A percentile compares a stretch with the other conserved stretches of the same genome.
These are phyloP conservation scores for Vitellaria paradoxa DNA, from an alignment of 179 eudicot genomes.

Conservation along the genomic window DNA sequence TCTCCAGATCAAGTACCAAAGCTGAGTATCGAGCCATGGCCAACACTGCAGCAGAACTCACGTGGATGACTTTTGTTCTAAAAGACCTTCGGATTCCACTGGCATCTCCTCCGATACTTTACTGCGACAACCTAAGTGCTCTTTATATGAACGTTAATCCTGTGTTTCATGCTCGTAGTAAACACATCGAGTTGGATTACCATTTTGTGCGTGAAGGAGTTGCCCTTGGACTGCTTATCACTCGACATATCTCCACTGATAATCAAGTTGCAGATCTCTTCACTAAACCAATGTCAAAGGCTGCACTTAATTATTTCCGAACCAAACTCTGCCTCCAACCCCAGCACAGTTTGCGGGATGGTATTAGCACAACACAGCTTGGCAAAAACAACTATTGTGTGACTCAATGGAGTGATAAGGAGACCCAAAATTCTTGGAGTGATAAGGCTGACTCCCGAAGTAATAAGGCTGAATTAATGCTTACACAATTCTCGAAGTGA, in stretches of 20 bases:
- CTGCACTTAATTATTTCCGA: too few relatives aligned
- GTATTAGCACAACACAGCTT: too few relatives aligned
- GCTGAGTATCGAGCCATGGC: constrained; percentile 2
- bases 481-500: too few relatives aligned
- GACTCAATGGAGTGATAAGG: too few relatives aligned
- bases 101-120: not conserved
- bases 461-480: too few relatives aligned
- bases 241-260: not conserved
- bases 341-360: too few relatives aligned
- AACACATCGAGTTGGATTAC: constrained; percentile 1
- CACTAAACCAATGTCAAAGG: not conserved
- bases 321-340: too few relatives aligned
- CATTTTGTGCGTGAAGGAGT: not conserved
- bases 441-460: too few relatives aligned
- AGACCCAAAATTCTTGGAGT: too few relatives aligned
- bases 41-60: not conserved
- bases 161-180: not conserved
- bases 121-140: not conserved
- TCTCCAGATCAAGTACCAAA: too few relatives aligned
- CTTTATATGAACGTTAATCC: too few relatives aligned
- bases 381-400: too few relatives aligned
- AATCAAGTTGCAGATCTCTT: not conserved
- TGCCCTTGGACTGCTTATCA: not conserved
- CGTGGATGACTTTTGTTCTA: not conserved
- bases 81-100: not conserved